These are phyloP conservation scores for Chytriomyces hyalinus DNA, from an alignment of 192 early-diverging fungal species.

Conservation along the genomic window DNA sequence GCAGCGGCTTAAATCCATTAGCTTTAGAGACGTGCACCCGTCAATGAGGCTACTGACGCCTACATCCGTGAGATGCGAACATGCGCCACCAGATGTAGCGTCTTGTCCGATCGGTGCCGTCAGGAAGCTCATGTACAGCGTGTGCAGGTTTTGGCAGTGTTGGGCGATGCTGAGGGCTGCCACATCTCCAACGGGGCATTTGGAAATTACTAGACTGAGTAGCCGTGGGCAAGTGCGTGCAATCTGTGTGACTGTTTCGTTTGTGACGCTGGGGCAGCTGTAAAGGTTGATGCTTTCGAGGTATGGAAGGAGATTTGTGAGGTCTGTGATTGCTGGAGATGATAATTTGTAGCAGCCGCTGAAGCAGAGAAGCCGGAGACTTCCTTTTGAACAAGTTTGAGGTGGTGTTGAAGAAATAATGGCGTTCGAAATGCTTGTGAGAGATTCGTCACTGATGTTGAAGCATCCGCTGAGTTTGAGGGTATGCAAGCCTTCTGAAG, in stretches of 20 bases:
- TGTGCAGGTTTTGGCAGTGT: slow-evolving; percentile 30
- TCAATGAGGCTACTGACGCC: slow-evolving; percentile 31
- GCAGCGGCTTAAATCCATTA: slow-evolving; percentile 36
- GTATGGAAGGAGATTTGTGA: slow-evolving; percentile 27
- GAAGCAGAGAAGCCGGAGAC: slow-evolving; percentile 38
- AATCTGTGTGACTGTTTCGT: slow-evolving; percentile 23
- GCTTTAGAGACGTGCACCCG: slow-evolving; percentile 24
- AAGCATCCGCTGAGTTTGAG: slow-evolving; percentile 32
- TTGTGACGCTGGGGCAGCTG: slow-evolving; percentile 24
- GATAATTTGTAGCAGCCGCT: slow-evolving; percentile 36
- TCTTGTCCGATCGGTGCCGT: not conserved
- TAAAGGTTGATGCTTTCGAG: slow-evolving; percentile 45
- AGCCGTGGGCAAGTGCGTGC: slow-evolving; percentile 29
- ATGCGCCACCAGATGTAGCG: not conserved
- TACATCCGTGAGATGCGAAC: slow-evolving; percentile 18
- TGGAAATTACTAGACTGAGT: slow-evolving; percentile 27
- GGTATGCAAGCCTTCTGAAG: slow-evolving; percentile 11
- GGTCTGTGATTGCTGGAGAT: slow-evolving; percentile 10
- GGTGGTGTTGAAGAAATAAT: not conserved
- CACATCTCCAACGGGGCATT: slow-evolving; percentile 31
- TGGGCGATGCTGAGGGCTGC: slow-evolving; percentile 26
- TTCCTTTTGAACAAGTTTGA: not conserved
- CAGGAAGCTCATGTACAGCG: slow-evolving; percentile 38
- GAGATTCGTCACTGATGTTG: slow-evolving; percentile 14
- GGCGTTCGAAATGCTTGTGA: not conserved